Percentiles rank a stretch among this genome's conserved stretches.
phyloP scores from a whole-genome alignment of 306 rosid species.

The Alnus rubra region DNA sequence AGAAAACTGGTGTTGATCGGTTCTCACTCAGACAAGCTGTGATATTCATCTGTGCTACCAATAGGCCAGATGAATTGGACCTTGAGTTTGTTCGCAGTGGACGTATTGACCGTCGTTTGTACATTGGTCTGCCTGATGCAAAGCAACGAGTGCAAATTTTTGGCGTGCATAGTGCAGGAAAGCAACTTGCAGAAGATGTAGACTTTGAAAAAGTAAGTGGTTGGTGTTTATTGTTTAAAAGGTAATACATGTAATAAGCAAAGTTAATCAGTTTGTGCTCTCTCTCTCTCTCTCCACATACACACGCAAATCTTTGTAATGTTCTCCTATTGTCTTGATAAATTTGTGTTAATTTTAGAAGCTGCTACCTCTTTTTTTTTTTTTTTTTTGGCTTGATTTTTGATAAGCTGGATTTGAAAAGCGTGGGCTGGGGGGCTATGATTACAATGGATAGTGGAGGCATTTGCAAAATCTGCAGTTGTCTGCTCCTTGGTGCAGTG shows the following conservation, averaged over 20 bases:
- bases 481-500: neutral
- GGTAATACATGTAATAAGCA: neutral
- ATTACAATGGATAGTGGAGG: neutral
- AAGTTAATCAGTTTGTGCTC: neutral
- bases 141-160: conserved; percentile 85
- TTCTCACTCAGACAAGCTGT: conserved; percentile 94
- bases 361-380: neutral
- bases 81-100: conserved; percentile 87
- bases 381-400: neutral
- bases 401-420: neutral
- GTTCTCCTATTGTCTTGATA: neutral
- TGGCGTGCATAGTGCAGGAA: conserved; percentile 83
- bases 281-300: neutral
- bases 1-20: conserved; percentile 81
- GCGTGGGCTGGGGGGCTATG: neutral
- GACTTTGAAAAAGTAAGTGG: conserved; percentile 66
- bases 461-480: neutral
- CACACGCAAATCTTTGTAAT: neutral
- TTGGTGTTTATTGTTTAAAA: conserved; percentile 23
- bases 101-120: conserved; percentile 92
- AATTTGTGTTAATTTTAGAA: neutral
- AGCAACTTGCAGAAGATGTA: conserved; percentile 78
- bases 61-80: conserved; percentile 94
- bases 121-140: conserved; percentile 92
- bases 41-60: conserved; percentile 94